Evolutionary conservation across 495 filamentous ascomycete species (phyloP), one percentile per base, ranked within the genome.

Genomic region (Xylaria bambusicola): DNA sequence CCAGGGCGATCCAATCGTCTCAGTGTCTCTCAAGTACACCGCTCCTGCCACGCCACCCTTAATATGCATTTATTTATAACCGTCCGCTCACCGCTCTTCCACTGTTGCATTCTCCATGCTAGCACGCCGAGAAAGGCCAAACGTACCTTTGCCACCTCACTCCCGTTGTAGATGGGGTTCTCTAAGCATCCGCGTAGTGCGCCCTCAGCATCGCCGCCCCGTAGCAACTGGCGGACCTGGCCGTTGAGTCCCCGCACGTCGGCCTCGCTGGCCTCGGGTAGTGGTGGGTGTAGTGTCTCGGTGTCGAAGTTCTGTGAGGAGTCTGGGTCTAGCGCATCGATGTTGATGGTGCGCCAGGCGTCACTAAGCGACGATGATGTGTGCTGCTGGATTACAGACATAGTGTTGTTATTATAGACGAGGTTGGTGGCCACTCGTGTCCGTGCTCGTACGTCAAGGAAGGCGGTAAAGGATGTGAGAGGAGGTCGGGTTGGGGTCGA

Each of bases 291-390:
- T 52, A 97, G 85, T 17, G 91, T 86, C 48, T 86, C 80, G 66
- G 88, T 82, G 68, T 92, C 87, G 78, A 97, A 97, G 82, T 96
- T 96, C 70, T 84, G 76, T 45, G 88, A 79, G 57, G 88, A 89
- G 75, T 97, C 92, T n/a, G 91, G 88, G 74, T 92, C 87, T 54
- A 93, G 84, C 63, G 85, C 82, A 75, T 97, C 92, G 77, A 97
- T 86, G 79, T 96, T 91, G 81, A 96, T 93, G 66, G 91, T 96
- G 71, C 92, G 90, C 86, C 90, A 97, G 80, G 78, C 79, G 65
- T 84, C 82, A 70, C 69, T 68, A 23, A 84, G 75, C 56, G 80
- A 72, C 33, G 81, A 75, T 31, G 66, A 48, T 46, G 76, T 77
- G 69, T 80, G 75, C 65, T 83, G 79, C 62, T 82, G 82, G 67